Conservation (phyloP, 441 rosid species). For the Corymbia citriodora region DNA sequence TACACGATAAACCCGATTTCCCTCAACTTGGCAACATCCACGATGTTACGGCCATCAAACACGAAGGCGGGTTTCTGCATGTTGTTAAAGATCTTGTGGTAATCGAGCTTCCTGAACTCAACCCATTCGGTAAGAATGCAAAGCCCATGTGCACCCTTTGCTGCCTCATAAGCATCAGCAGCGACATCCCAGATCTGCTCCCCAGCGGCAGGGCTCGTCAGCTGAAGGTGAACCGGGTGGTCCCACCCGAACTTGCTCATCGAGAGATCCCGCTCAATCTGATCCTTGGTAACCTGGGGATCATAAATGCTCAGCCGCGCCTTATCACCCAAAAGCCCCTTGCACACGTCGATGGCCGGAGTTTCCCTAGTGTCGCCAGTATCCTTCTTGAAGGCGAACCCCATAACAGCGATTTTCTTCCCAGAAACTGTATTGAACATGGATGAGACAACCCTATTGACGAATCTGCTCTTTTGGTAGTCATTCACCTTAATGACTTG, state of each 20-base stretch:
- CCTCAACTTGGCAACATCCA: conserved; percentile 39
- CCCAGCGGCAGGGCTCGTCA: conserved; percentile 68
- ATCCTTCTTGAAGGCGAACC: conserved; percentile 95
- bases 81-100: conserved; percentile 32
- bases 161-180: conserved; percentile 86
- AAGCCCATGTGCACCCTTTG: conserved; percentile 81
- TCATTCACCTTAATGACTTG: conserved; percentile 95
- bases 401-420: conserved; percentile 80
- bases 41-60: conserved; percentile 49
- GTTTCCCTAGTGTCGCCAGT: conserved; percentile 97
- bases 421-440: conserved; percentile 90
- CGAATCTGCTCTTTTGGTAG: conserved; percentile 83
- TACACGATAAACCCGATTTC: conserved; percentile 55
- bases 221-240: conserved; percentile 92
- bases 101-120: conserved; percentile 71
- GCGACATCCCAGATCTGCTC: conserved; percentile 51
- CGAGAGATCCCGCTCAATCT: conserved; percentile 83
- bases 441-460: conserved; percentile 84
- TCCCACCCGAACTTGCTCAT: conserved; percentile 98
- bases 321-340: conserved; percentile 89
- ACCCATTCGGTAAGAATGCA: conserved; percentile 98
- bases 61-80: conserved; percentile 64
- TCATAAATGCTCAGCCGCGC: conserved; percentile 87
- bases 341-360: conserved; percentile 94
- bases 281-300: conserved; percentile 91